A percentile compares a stretch with the other conserved stretches of the same genome.
These are phyloP conservation scores for Colletotrichum gloeosporioides DNA, from an alignment of 2,329 filamentous ascomycete species.

Conservation along the genomic window DNA sequence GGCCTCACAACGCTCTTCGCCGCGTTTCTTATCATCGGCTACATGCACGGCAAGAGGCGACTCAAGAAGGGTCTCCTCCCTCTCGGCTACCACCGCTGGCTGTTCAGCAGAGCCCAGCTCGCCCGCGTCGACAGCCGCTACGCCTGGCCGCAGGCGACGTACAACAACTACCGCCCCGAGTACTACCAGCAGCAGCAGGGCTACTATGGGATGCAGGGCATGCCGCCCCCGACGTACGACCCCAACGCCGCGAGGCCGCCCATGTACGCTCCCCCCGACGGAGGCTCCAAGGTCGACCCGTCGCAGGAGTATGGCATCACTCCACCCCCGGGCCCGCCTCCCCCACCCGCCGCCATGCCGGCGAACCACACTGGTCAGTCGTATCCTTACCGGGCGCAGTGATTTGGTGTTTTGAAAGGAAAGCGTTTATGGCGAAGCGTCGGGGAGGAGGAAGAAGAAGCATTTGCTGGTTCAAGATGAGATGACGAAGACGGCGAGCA, in stretches of 20 bases:
- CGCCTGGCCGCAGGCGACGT: slow-evolving; percentile 41
- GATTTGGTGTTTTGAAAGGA: not conserved
- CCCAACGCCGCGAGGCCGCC: slow-evolving; percentile 57
- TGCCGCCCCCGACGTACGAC: slow-evolving; percentile 65
- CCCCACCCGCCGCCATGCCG: slow-evolving; percentile 29
- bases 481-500: not conserved
- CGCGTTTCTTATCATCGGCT: slow-evolving; percentile 70
- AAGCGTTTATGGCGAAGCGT: slow-evolving; percentile 3
- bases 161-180: slow-evolving; percentile 44
- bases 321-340: slow-evolving; percentile 56
- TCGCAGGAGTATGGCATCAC: slow-evolving; percentile 27
- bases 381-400: slow-evolving; percentile 27
- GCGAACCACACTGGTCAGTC: slow-evolving; percentile 38
- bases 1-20: slow-evolving; percentile 63
- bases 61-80: slow-evolving; percentile 70
- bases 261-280: slow-evolving; percentile 57
- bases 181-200: slow-evolving; percentile 30
- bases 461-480: slow-evolving; percentile 2
- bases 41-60: slow-evolving; percentile 71
- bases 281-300: slow-evolving; percentile 59
- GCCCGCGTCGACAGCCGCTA: slow-evolving; percentile 55
- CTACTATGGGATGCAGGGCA: slow-evolving; percentile 54
- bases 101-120: slow-evolving; percentile 53
- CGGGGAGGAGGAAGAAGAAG: not conserved
- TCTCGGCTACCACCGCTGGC: slow-evolving; percentile 72